Evolutionary conservation across 345 rosid genomes (phyloP).

Genomic region (Pugionium cornutum): DNA sequence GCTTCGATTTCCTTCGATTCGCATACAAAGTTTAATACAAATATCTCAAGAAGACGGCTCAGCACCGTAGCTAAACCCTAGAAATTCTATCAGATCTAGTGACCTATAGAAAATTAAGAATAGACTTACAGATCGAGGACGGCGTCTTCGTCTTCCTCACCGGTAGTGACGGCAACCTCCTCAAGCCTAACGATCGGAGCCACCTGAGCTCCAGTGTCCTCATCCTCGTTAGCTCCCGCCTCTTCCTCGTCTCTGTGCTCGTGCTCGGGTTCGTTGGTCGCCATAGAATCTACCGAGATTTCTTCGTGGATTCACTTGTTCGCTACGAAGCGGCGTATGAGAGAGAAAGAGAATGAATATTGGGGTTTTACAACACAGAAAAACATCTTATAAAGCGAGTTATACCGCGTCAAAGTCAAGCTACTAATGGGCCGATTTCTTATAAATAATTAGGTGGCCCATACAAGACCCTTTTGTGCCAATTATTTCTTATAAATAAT

Average conservation of each 20-base stretch:
- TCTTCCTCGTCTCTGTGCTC: slow-evolving; percentile 72
- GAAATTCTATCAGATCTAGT: slow-evolving; percentile 31
- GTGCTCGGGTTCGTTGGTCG: slow-evolving; percentile 58
- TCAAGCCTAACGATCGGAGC: slow-evolving; percentile 52
- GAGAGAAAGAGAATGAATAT: background rate
- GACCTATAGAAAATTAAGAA: background rate
- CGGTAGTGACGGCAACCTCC: slow-evolving; percentile 68
- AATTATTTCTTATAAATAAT: no score
- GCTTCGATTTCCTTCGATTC: slow-evolving; percentile 71
- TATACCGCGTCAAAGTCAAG: slow-evolving; percentile 22
- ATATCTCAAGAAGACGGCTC: background rate
- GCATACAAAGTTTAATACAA: slow-evolving; percentile 23
- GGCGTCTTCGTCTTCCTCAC: slow-evolving; percentile 84
- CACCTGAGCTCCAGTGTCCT: slow-evolving; percentile 94
- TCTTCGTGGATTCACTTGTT: slow-evolving; percentile 12
- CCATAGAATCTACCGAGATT: slow-evolving; percentile 47
- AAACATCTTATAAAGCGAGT: background rate
- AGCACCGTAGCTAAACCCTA: slow-evolving; percentile 1
- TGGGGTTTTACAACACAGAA: slow-evolving; percentile 1
- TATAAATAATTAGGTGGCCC: slow-evolving; percentile 4
- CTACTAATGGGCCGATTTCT: slow-evolving; percentile 21
- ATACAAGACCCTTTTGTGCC: slow-evolving; percentile 8
- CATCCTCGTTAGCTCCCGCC: slow-evolving; percentile 73
- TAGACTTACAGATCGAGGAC: slow-evolving; percentile 71
- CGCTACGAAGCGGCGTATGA: slow-evolving; percentile 35